A percentile compares a stretch with the other conserved stretches of the same genome.
Evolutionary conservation across 2,329 filamentous ascomycete genomes (phyloP).

Genomic region (Paraphoma sp.): DNA sequence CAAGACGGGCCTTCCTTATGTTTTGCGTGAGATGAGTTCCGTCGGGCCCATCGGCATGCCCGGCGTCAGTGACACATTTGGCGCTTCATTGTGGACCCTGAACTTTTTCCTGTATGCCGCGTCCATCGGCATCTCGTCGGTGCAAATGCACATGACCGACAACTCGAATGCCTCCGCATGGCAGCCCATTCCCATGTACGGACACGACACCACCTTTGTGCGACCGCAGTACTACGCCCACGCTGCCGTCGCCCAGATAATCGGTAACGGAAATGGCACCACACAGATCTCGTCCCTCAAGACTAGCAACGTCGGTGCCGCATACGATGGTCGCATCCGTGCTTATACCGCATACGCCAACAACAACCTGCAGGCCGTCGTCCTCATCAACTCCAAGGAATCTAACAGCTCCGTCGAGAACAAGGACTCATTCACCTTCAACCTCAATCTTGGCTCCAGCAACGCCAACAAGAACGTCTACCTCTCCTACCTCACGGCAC

Average conservation of each 20-base stretch:
- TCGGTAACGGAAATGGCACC: conserved; percentile 55
- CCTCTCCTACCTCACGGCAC: conserved; percentile 56
- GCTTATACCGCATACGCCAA: conserved; percentile 56
- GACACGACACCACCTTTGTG: conserved; percentile 52
- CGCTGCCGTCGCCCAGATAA: conserved; percentile 59
- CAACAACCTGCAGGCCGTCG: conserved; percentile 50
- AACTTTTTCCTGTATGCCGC: conserved; percentile 61
- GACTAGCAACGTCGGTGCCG: conserved; percentile 36
- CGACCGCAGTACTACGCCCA: conserved; percentile 60
- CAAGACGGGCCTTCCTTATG: conserved; percentile 54
- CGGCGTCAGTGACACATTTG: conserved; percentile 57
- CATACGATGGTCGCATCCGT: conserved; percentile 52
- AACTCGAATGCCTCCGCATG: conserved; percentile 60
- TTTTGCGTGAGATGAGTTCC: conserved; percentile 60
- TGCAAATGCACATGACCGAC: conserved; percentile 63
- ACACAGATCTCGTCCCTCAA: conserved; percentile 51
- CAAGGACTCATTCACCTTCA: conserved; percentile 51
- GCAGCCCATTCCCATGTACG: conserved; percentile 54
- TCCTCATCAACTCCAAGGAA: conserved; percentile 56
- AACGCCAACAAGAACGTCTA: conserved; percentile 53
- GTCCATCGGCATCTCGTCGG: conserved; percentile 55
- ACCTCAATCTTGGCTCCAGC: conserved; percentile 49
- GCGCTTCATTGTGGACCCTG: conserved; percentile 59
- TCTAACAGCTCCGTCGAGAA: conserved; percentile 48
- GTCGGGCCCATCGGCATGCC: conserved; percentile 57